Base-by-base conservation (phyloP, 2,329 filamentous ascomycete species). In the Rosellinia necatrix region DNA sequence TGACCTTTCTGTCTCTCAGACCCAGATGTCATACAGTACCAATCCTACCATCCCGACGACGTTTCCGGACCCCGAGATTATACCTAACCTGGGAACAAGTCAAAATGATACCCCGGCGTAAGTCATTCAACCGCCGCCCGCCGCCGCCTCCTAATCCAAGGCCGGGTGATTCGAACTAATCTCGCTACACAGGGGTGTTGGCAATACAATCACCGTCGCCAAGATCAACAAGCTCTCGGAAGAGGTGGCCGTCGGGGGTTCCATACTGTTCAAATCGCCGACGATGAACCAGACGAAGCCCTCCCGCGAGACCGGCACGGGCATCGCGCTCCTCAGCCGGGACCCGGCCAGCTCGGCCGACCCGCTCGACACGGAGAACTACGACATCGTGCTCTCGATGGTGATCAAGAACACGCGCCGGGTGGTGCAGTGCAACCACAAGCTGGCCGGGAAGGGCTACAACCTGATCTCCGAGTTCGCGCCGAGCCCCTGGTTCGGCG, bases 401-500 rank as follows among this genome's bases (percentile, higher is more conserved):
- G 50, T 56, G 10, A 55, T 61, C 3, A 48, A 48, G 38, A 61
- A 35, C 49, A 47, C 52, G 48, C 47, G 51, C 13, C 40, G 38
- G 32, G 44, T 56, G 6, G 34, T 61, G 3, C 55, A 61, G 21
- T 58, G 51, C 46, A 61, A 58, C 21, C 35, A 55, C 29, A 61
- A 61, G 44, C 43, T 42, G 19, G 58, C 55, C 6, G 38, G 42
- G 6, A 50, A 46, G 27, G 48, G 51, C n/a, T 61, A 58, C 40
- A 48, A 43, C 29, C 2, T 46, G 32, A 58, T 47, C n/a, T 44
- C 30, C 1, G 48, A 58, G 40, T 46, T 61, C 13, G n/a, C 41
- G 12, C 58, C 58, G 9, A 52, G 48, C 37, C 35, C 58, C 10
- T 61, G 58, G 58, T 61, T 61, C n/a, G 38, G 55, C 13, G 46